Conservation (phyloP, 768 basidiomycete genomes). For the Daedaleopsis sinensis region DNA sequence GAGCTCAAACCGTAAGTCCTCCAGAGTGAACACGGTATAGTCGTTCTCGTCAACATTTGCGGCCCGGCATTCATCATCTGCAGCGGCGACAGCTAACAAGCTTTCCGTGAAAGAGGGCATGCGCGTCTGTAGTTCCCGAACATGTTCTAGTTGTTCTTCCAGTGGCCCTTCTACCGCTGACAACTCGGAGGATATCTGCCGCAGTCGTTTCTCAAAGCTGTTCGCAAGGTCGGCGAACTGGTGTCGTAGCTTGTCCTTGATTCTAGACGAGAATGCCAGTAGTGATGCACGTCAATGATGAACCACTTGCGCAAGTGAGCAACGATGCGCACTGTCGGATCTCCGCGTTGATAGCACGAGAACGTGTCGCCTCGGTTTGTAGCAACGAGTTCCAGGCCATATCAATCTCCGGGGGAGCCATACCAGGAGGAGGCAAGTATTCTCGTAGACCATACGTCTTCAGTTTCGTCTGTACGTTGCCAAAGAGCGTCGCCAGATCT, state of each 20-base stretch:
- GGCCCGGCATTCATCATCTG: conserved; percentile 75
- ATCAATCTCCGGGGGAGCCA: conserved; percentile 75
- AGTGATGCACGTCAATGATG: too few species aligned
- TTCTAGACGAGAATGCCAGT: conserved; percentile 45
- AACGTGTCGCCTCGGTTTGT: conserved; percentile 73
- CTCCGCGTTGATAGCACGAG: conserved; percentile 83
- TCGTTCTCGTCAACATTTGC: conserved; percentile 98
- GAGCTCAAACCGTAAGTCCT: conserved; percentile 90
- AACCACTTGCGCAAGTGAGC: not conserved
- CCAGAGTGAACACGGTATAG: conserved; percentile 86
- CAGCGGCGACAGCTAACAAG: conserved; percentile 53
- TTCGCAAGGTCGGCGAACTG: conserved; percentile 80
- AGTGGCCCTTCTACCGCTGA: conserved; percentile 74
- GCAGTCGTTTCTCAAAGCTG: conserved; percentile 69
- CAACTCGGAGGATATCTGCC: conserved; percentile 70
- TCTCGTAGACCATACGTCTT: conserved; percentile 86
- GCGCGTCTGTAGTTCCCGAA: conserved; percentile 64
- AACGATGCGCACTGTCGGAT: conserved; percentile 73
- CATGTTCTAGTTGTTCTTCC: conserved; percentile 79
- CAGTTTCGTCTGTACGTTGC: conserved; percentile 93
- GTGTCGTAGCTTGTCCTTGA: conserved; percentile 79
- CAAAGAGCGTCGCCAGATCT: conserved; percentile 84
- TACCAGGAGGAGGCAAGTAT: conserved; percentile 77
- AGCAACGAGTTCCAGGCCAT: conserved; percentile 74
- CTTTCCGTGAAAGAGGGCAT: conserved; percentile 66